These are phyloP conservation scores for Elsinoe necatrix DNA, from an alignment of 2,329 filamentous ascomycete species.

Conservation along the genomic window DNA sequence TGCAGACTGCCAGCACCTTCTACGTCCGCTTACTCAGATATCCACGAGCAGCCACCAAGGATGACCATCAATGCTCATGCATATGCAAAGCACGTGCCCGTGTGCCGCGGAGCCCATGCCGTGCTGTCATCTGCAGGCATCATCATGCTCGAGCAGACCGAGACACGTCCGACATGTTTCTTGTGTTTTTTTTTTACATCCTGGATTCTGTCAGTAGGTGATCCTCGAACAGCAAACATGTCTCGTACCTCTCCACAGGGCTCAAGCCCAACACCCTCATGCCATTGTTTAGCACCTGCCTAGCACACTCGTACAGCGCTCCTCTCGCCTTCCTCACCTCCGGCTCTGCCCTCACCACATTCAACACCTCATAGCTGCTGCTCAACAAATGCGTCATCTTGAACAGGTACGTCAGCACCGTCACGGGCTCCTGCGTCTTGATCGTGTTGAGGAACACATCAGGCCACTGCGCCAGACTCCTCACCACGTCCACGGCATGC, in stretches of 20 bases:
- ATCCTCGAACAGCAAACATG: background rate
- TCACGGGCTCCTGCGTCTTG: constrained; percentile 70
- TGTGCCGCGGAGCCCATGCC: background rate
- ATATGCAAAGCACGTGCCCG: background rate
- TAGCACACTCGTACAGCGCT: constrained; percentile 68
- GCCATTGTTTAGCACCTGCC: constrained; percentile 69
- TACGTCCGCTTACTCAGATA: background rate
- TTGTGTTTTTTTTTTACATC: constrained; percentile 12
- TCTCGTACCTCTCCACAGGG: constrained; percentile 52
- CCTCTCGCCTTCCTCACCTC: constrained; percentile 63
- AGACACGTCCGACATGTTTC: background rate
- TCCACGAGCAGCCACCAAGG: background rate
- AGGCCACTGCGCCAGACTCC: constrained; percentile 74
- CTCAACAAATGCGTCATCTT: constrained; percentile 77
- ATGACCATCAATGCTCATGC: background rate
- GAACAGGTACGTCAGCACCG: constrained; percentile 65
- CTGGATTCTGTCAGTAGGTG: constrained; percentile 3
- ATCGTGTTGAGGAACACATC: constrained; percentile 77
- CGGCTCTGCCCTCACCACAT: constrained; percentile 70
- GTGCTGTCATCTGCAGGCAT: background rate
- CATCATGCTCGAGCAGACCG: background rate
- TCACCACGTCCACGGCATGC: constrained; percentile 64
- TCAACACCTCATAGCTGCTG: constrained; percentile 66
- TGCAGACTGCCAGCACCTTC: background rate
- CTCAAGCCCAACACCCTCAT: constrained; percentile 73